These are phyloP conservation scores for Austroboletus olivaceoglutinosus DNA, from an alignment of 1,284 basidiomycete genomes.

Conservation along the genomic window DNA sequence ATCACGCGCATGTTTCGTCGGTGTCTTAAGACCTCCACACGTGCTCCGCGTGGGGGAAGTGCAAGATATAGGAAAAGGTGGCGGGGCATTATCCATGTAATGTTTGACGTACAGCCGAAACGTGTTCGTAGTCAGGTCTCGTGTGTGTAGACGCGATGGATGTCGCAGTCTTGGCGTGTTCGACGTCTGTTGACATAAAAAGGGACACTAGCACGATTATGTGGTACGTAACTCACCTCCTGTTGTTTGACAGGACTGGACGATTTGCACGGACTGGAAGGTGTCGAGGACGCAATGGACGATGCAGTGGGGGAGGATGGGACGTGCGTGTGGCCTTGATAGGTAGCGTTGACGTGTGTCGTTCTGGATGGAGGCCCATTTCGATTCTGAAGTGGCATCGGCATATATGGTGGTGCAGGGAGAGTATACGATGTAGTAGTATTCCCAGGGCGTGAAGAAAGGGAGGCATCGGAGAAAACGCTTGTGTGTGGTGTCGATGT, in stretches of 20 bases:
- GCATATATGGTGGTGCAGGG: too few species aligned
- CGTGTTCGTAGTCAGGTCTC: slow-evolving; percentile 62
- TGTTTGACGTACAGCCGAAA: slow-evolving; percentile 75
- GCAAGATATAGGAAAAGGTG: not conserved
- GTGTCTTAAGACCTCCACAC: slow-evolving; percentile 13
- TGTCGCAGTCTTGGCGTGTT: slow-evolving; percentile 54
- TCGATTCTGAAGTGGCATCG: not conserved
- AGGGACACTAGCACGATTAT: not conserved
- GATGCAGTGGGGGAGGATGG: slow-evolving; percentile 20
- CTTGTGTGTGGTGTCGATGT: not conserved
- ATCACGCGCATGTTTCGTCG: slow-evolving; percentile 20
- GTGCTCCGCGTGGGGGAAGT: slow-evolving; percentile 5
- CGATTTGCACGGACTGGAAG: slow-evolving; percentile 29
- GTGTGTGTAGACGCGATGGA: slow-evolving; percentile 60
- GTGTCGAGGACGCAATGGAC: slow-evolving; percentile 29
- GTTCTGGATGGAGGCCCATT: not conserved
- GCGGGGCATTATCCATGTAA: slow-evolving; percentile 59
- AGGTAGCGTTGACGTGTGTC: not conserved
- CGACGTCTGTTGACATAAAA: slow-evolving; percentile 2
- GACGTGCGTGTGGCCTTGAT: slow-evolving; percentile 1
- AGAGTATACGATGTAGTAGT: too few species aligned
- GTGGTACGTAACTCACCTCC: slow-evolving; percentile 12
- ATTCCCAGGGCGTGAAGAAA: slow-evolving; percentile 1
- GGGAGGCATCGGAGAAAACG: slow-evolving; percentile 12
- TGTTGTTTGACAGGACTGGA: slow-evolving; percentile 15